phyloP scores from a whole-genome alignment of 106 monocot genomes.

The Dioscorea dumetorum region DNA sequence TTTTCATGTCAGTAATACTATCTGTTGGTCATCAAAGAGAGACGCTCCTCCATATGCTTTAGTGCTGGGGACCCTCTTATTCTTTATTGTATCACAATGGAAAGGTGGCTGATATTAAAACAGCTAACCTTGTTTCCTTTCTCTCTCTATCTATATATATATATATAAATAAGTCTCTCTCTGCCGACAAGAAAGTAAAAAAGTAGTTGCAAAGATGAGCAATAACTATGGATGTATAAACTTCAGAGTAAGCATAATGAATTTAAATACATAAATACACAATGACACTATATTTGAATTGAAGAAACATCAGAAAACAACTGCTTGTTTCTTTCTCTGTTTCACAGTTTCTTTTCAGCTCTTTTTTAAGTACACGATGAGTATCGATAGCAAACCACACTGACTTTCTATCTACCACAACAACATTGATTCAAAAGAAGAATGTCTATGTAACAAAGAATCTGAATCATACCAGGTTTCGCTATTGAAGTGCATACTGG shows the following conservation, averaged over 20 bases:
- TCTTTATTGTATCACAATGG: neutral
- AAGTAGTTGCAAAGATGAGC: neutral
- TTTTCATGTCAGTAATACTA: neutral
- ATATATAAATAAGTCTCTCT: neutral
- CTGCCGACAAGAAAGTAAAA: neutral
- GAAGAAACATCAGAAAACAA: neutral
- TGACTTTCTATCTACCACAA: neutral
- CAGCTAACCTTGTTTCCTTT: neutral
- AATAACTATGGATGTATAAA: neutral
- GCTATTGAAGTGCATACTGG: neutral
- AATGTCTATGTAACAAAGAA: conserved; percentile 3
- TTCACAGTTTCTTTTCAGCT: neutral
- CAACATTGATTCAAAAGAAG: neutral
- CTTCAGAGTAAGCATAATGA: neutral
- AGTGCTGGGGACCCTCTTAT: no score
- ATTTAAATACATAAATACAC: neutral
- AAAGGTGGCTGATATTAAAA: neutral
- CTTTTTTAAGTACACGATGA: neutral
- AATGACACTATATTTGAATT: neutral
- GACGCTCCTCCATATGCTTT: neutral
- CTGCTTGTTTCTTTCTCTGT: neutral
- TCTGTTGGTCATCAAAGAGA: neutral
- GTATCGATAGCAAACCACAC: neutral
- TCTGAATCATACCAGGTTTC: neutral
- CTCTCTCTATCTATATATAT: no score